Base-by-base conservation (phyloP, 192 early-diverging fungal genomes). In the Rhizophagus sp. region DNA sequence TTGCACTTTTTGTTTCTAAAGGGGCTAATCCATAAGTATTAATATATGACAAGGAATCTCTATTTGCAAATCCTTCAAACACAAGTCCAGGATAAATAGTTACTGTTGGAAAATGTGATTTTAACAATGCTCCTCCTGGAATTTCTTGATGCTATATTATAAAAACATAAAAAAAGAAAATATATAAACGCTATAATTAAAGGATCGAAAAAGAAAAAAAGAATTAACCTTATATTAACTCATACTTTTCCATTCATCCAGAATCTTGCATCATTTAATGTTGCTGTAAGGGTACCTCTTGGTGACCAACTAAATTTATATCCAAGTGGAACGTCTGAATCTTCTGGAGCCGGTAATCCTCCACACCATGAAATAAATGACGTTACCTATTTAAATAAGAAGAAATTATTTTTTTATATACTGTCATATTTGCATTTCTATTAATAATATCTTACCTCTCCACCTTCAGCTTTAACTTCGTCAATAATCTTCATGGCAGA, bases 241-340 rank as follows among this genome's bases (percentile, higher is more conserved):
- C 52, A 22, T 73, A 90, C 91, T 83, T 92, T 88, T 62, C 92
- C 90, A 82, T 94, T 90, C 82, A 88, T 86, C 81, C 93, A 91
- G 86, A 92, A 99, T 68, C 87, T 85, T 19, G 97, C 98, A 25
- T 90, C 83, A 78, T 99, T 99, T 39, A 92, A 81, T 2, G 92
- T 94, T 19, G 98, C 98, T 8, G 95, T 93, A 78, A 99, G 84
- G 6, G 98, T 97, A 49, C 98, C 95, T 15, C 93, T 87, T 9
- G 97, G 95, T 2, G 94, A 95, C 97, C 97, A 98, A 61, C 93
- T 94, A 83, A 99, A 99, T 80, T 99, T 98, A 89, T 98, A 94
- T 22, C 92, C 96, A 19, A 99, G 84, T 62, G 97, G 95, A 73
- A 97, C 97, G 82, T 92, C 86, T 70, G 95, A 97, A 62, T 88